Conservation (phyloP, 305 asterid species). For the Fraxinus sp. region DNA sequence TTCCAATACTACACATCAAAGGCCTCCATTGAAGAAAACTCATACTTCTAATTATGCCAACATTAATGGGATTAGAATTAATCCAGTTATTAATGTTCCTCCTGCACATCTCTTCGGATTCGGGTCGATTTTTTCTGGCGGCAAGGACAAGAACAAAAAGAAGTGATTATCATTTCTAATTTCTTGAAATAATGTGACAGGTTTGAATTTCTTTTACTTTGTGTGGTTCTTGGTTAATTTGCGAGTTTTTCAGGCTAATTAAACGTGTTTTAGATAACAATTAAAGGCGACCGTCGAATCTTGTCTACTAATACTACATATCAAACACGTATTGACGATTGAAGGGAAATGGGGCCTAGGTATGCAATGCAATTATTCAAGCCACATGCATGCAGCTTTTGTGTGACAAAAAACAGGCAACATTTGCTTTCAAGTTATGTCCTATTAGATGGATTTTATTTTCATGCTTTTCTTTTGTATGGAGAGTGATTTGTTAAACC, state of each 20-base stretch:
- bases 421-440: conserved; percentile 22
- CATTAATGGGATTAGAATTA: conserved; percentile 43
- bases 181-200: not conserved
- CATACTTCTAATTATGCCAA: conserved; percentile 30
- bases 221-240: not conserved
- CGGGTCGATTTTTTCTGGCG: conserved; percentile 40
- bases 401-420: conserved; percentile 19
- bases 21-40: conserved; percentile 66
- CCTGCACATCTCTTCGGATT: conserved; percentile 44
- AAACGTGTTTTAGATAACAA: not conserved
- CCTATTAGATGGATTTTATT: conserved; percentile 10
- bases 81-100: conserved; percentile 53
- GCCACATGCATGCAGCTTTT: conserved; percentile 21
- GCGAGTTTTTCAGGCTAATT: not conserved
- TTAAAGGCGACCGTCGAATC: not conserved
- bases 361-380: conserved; percentile 6
- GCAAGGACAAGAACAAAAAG: conserved; percentile 43
- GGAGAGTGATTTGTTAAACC: not conserved
- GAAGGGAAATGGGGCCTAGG: conserved; percentile 5
- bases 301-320: not conserved
- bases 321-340: conserved; percentile 5
- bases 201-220: not conserved
- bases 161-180: conserved; percentile 19
- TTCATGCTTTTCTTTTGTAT: not conserved
- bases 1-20: conserved; percentile 33